Base-by-base conservation (phyloP, 352 stramenopile species). In the Phytophthora sojae region DNA sequence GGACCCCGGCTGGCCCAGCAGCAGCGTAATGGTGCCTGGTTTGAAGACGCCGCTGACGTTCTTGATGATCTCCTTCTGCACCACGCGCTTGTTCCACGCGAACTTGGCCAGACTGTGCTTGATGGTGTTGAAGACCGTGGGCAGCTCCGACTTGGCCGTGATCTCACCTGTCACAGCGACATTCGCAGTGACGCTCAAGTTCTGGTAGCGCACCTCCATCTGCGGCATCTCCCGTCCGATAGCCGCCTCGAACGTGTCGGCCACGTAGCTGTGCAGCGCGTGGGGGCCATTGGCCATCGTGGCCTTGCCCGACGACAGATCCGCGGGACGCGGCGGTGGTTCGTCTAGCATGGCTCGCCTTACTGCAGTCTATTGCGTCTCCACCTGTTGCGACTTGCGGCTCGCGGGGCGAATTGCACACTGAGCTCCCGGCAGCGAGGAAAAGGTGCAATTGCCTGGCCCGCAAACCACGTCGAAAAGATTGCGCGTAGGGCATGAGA, bases 171-270 rank as follows among this genome's bases (percentile, higher is more conserved):
- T 78, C 29, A 78, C 66, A 1, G 50, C 17, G 1, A 74, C 54
- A 50, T 79, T 65, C 15, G 81, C 83, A 12, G 75, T 74, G 63
- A 88, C 35, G 44, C 65, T 77, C 44, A 91, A 50, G 61, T 91
- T 64, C 15, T 73, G 35, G 61, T 88, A 88, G 42, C 76, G 83
- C 57, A 91, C 73, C 64, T 91, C 83, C 71, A 88, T 83, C 61
- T 89, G 79, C 45, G 83, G 83, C 67, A 89, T 63, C 14, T 69
- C 37, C 6, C 71, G 73, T 15, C 79, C 83, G 0, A 85, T 66
- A 14, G 83, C 66, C 0, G 59, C 59, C 69, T 91, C 75, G 17
- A 89, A 66, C 26, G 62, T 76, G 37, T 64, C 26, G 5, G 77
- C 76, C 47, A 86, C 53, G 42, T 78, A 70, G 11, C 67, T 69